Evolutionary conservation across 345 rosid species (phyloP).

Genomic region (Brassica cretica): DNA sequence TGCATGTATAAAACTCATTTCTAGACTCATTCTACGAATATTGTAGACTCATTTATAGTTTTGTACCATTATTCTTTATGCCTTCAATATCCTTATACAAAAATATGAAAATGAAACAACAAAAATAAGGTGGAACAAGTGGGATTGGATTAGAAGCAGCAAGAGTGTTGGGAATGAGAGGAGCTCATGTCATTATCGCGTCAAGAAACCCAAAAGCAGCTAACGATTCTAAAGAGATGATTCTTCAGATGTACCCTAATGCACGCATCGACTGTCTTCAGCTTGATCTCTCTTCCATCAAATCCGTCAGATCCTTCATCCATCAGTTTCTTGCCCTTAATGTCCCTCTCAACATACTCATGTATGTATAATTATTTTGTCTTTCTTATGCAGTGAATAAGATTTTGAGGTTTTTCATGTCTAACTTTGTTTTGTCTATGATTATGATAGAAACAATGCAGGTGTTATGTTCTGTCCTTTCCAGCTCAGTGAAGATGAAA

Average conservation of each 20-base stretch:
- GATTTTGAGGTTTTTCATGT: background rate
- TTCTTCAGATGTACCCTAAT: constrained; percentile 40
- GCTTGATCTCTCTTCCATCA: constrained; percentile 62
- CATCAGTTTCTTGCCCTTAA: constrained; percentile 52
- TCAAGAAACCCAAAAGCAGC: constrained; percentile 83
- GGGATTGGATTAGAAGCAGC: constrained; percentile 94
- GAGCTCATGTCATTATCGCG: constrained; percentile 73
- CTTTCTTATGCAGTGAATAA: background rate
- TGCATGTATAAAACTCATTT: background rate
- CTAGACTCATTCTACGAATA: background rate
- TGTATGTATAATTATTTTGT: constrained; percentile 40
- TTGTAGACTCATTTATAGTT: background rate
- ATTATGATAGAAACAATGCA: constrained; percentile 70
- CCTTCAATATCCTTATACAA: background rate
- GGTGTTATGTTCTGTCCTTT: constrained; percentile 86
- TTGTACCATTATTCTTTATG: background rate
- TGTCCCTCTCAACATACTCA: constrained; percentile 74
- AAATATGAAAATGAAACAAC: background rate
- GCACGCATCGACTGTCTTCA: constrained; percentile 57
- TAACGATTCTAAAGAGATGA: constrained; percentile 54
- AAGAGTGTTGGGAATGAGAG: constrained; percentile 66
- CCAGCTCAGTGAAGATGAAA: constrained; percentile 70
- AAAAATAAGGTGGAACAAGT: constrained; percentile 72
- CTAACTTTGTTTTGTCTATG: background rate
- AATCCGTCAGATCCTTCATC: constrained; percentile 57